phyloP scores from a whole-genome alignment of 768 basidiomycete genomes.

The Chalciporus pseudorubinellus region DNA sequence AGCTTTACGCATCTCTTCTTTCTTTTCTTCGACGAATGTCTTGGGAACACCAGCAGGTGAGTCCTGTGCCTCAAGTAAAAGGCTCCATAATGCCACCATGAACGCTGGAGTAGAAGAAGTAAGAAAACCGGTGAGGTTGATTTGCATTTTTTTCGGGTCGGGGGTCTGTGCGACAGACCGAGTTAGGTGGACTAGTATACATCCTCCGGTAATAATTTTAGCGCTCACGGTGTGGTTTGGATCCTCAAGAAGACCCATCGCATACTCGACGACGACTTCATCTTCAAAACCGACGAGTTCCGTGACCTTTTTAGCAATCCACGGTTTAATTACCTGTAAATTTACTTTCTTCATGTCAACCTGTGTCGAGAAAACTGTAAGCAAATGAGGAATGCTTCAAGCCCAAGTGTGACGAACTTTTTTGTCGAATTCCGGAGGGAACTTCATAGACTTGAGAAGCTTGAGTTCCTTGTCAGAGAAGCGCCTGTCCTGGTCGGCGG shows the following conservation, averaged over 20 bases:
- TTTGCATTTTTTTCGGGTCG: conserved; percentile 95
- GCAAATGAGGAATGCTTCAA: background rate
- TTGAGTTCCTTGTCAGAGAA: conserved; percentile 96
- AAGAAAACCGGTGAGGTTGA: conserved; percentile 90
- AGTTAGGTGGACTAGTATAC: background rate
- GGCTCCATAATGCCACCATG: conserved; percentile 85
- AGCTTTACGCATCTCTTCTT: conserved; percentile 80
- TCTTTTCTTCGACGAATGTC: conserved; percentile 89
- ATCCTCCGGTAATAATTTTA: background rate
- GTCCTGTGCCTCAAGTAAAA: conserved; percentile 90
- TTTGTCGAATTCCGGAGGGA: conserved; percentile 84
- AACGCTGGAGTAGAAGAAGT: conserved; percentile 82
- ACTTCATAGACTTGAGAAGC: conserved; percentile 85
- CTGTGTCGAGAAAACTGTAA: conserved; percentile 34
- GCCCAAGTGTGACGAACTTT: conserved; percentile 50
- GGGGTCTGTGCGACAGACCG: conserved; percentile 53
- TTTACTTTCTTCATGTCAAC: conserved; percentile 98
- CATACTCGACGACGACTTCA: conserved; percentile 95
- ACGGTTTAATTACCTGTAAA: conserved; percentile 84
- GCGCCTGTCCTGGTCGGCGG: conserved; percentile 86
- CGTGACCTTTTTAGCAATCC: conserved; percentile 92
- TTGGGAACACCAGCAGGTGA: conserved; percentile 87
- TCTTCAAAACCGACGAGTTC: conserved; percentile 94
- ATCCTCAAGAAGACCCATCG: conserved; percentile 92
- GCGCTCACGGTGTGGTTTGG: conserved; percentile 69